Evolutionary conservation across 768 basidiomycete species (phyloP).

Genomic region (Lactarius pseudohatsudake): DNA sequence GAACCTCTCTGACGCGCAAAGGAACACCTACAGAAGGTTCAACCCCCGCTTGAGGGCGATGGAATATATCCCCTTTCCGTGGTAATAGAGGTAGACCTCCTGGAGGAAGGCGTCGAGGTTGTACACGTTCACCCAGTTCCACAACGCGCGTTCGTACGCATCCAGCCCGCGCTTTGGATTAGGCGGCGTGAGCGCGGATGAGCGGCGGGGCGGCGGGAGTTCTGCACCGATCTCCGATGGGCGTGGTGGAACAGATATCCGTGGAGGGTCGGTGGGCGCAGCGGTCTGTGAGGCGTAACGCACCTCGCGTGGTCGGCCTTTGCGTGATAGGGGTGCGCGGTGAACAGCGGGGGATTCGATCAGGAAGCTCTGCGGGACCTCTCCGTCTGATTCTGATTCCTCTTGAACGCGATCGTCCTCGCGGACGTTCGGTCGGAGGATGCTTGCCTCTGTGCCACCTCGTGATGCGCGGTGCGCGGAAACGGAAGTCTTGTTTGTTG

Average conservation of each 20-base stretch:
- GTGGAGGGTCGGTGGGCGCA: slow-evolving; percentile 36
- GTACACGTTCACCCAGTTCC: slow-evolving; percentile 99
- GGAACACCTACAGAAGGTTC: slow-evolving; percentile 83
- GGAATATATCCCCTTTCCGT: slow-evolving; percentile 94
- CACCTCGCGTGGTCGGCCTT: slow-evolving; percentile 40
- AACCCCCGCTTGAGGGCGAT: slow-evolving; percentile 88
- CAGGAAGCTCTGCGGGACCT: slow-evolving; percentile 84
- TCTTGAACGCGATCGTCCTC: slow-evolving; percentile 59
- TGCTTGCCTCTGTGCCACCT: slow-evolving; percentile 57
- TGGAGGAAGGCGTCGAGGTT: slow-evolving; percentile 95
- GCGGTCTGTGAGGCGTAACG: slow-evolving; percentile 12
- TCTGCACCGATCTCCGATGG: slow-evolving; percentile 62
- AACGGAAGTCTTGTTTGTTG: slow-evolving; percentile 36
- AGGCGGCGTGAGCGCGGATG: slow-evolving; percentile 32
- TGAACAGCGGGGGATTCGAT: slow-evolving; percentile 58
- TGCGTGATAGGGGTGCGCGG: slow-evolving; percentile 33
- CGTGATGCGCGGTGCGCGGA: slow-evolving; percentile 57
- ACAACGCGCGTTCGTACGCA: slow-evolving; percentile 86
- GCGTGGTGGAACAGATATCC: slow-evolving; percentile 59
- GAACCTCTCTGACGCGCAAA: slow-evolving; percentile 28
- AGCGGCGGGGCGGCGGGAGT: slow-evolving; percentile 29
- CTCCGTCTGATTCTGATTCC: slow-evolving; percentile 72
- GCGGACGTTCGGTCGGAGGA: slow-evolving; percentile 70
- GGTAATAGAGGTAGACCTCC: slow-evolving; percentile 94
- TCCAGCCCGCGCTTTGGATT: slow-evolving; percentile 70